Conservation (phyloP, 768 basidiomycete species). For the Tremella yokohamensis region DNA sequence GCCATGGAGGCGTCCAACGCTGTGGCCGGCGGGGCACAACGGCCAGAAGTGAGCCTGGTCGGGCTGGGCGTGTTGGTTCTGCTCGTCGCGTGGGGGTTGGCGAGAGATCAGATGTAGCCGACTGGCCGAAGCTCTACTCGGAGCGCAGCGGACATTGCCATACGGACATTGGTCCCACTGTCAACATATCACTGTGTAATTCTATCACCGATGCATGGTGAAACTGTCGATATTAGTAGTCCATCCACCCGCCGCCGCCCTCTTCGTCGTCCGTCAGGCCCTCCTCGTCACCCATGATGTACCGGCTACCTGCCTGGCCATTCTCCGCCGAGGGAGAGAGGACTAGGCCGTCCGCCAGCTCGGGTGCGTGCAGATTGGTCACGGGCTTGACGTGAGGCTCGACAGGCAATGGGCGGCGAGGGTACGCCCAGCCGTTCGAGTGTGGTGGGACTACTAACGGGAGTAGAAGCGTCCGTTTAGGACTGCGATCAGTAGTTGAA, state of each 20-base stretch:
- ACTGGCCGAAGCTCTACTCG: too few relatives aligned
- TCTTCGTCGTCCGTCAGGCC: slow-evolving; percentile 80
- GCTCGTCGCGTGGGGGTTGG: not conserved
- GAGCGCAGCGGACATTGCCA: too few relatives aligned
- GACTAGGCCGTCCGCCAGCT: slow-evolving; percentile 29
- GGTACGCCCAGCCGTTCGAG: slow-evolving; percentile 65
- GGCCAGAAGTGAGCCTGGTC: not conserved
- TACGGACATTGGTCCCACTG: too few relatives aligned
- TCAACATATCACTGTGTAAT: too few relatives aligned
- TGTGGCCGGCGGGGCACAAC: not conserved
- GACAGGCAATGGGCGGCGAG: slow-evolving; percentile 29
- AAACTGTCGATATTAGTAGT: slow-evolving; percentile 1
- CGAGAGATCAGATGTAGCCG: not conserved
- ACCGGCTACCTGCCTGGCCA: slow-evolving; percentile 52
- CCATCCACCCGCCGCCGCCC: slow-evolving; percentile 48
- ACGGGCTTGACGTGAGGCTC: slow-evolving; percentile 14
- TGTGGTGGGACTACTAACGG: slow-evolving; percentile 76
- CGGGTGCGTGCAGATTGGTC: slow-evolving; percentile 29
- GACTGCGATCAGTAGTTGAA: slow-evolving; percentile 55
- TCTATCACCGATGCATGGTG: too few relatives aligned
- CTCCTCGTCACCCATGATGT: slow-evolving; percentile 53
- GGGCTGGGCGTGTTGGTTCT: not conserved
- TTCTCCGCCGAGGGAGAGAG: slow-evolving; percentile 65
- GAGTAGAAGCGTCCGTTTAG: slow-evolving; percentile 71
- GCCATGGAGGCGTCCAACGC: too few relatives aligned